Evolutionary conservation across 2,329 filamentous ascomycete genomes (phyloP), one percentile per base, ranked within the genome.

Genomic region (Diaporthe aspalathi): DNA sequence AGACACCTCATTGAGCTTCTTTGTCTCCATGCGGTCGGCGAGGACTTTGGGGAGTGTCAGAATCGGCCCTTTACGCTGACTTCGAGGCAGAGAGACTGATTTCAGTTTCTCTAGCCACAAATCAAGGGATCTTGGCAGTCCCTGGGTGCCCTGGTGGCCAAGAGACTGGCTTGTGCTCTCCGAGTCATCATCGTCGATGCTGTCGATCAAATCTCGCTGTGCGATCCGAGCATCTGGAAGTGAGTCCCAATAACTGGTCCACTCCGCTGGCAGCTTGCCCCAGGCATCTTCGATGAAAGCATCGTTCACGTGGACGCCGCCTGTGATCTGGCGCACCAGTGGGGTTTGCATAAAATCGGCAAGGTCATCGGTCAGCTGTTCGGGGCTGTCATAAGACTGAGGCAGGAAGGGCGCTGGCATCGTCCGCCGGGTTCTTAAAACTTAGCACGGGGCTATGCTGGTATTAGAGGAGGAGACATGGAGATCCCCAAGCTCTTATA

Each of bases 221-320:
- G 74, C 78, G 1, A 76, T 70, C 8, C 79, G 78, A 60, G 78
- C 75, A 47, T 80, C 77, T 8, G 78, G 74, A 20, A 76, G 67
- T 1, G 75, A 72, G 1, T 74, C 74, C 78, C 78, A 80, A 75
- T 78, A 78, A 17, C 57, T 27, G 4, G 77, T 79, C 79, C 79
- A 80, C 35, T 79, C 78, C 12, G 29, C 1, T 6, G 79, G 79
- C 35, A 80, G 56, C 3, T 74, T 72, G 16, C 72, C 73, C 79
- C 79, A 80, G 14, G 78, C 78, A 67, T 78, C 56, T 49, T 76
- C 45, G 62, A 80, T 78, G 38, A 80, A 65, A 2, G 79, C 77
- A 69, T 80, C 79, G 50, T 80, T 80, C 67, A 80, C 79, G 66
- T 80, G 79, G 38, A 80, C 77, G n/a, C 76, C 79, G 3, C 79